Percentiles rank a stretch among this genome's conserved stretches.
Conservation (phyloP, 1,284 basidiomycete genomes). For the Leccinum solheimii region DNA sequence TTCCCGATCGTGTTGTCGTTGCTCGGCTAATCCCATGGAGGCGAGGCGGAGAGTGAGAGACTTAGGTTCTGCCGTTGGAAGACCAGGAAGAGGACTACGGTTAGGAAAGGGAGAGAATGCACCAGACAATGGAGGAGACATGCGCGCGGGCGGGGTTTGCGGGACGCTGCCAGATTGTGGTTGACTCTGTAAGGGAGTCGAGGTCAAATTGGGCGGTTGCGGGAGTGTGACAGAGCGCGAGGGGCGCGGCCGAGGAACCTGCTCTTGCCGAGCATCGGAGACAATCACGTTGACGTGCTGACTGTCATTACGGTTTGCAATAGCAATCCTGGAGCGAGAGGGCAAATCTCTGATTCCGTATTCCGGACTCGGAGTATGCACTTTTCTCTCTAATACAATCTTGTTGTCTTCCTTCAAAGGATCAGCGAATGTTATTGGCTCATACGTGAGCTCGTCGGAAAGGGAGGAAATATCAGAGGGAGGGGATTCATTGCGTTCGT, state of each 20-base stretch:
- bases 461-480: constrained; percentile 16
- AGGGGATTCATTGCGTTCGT: constrained; percentile 20
- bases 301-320: constrained; percentile 18
- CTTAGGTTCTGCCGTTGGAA: constrained; percentile 19
- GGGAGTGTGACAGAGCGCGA: constrained; percentile 29
- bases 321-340: constrained; percentile 22
- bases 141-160: constrained; percentile 11
- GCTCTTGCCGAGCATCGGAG: constrained; percentile 5
- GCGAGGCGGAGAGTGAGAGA: constrained; percentile 35
- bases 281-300: neutral
- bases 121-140: constrained; percentile 12
- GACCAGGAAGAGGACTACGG: constrained; percentile 5
- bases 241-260: constrained; percentile 8
- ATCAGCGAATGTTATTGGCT: constrained; percentile 33
- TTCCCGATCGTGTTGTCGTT: constrained; percentile 18
- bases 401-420: constrained; percentile 13
- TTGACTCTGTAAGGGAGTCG: constrained; percentile 7
- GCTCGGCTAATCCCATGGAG: constrained; percentile 26
- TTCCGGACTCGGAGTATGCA: constrained; percentile 16
- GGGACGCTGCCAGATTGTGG: constrained; percentile 1
- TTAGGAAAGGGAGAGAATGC: constrained; percentile 15
- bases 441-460: constrained; percentile 17
- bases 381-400: neutral
- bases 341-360: constrained; percentile 35
- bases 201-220: constrained; percentile 12